phyloP scores from a whole-genome alignment of 2,329 filamentous ascomycete genomes.

The Fusarium siculi region DNA sequence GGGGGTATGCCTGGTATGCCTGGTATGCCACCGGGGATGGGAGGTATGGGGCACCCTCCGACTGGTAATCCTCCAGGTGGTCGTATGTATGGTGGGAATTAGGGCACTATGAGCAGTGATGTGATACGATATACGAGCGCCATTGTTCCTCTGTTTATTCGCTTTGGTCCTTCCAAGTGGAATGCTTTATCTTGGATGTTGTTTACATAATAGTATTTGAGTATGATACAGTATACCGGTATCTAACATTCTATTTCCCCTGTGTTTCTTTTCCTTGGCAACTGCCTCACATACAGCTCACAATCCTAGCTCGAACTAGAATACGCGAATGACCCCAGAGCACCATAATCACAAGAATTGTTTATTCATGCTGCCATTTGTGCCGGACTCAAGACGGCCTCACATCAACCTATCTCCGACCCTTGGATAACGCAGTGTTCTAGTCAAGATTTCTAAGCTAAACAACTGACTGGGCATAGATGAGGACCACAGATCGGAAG shows the following conservation, averaged over 20 bases:
- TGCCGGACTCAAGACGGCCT: neutral
- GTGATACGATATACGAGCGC: neutral
- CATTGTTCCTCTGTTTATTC: neutral
- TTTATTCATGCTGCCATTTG: neutral
- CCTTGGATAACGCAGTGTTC: neutral
- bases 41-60: slow-evolving; percentile 28
- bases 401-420: neutral
- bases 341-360: neutral
- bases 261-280: neutral
- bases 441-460: neutral
- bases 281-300: neutral
- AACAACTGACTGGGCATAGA: neutral
- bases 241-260: neutral
- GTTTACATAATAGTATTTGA: neutral
- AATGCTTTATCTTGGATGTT: neutral
- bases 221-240: neutral
- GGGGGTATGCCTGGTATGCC: slow-evolving; percentile 40
- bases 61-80: slow-evolving; percentile 29
- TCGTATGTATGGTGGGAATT: slow-evolving; percentile 44
- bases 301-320: neutral
- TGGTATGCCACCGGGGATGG: slow-evolving; percentile 33
- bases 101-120: slow-evolving; percentile 17
- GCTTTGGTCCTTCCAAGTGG: neutral
- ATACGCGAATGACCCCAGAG: neutral
- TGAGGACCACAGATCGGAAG: too few relatives aligned